Conservation (phyloP, 495 filamentous ascomycete species). For the Chaetomium cochliodes region DNA sequence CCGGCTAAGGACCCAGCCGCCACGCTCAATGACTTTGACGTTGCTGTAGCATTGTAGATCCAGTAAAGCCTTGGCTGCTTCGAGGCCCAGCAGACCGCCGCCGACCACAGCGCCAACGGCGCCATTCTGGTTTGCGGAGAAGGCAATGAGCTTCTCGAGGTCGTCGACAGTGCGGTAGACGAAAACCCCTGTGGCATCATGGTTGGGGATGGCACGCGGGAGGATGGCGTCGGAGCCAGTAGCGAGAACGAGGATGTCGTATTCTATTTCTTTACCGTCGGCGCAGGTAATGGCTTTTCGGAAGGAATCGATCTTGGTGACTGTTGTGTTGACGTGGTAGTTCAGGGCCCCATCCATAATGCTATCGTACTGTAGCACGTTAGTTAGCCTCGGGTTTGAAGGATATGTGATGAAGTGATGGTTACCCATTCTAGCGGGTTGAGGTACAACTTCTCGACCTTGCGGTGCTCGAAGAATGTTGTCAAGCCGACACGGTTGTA, state of each 20-base stretch:
- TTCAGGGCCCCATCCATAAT: slow-evolving; percentile 64
- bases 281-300: slow-evolving; percentile 70
- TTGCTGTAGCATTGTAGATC: slow-evolving; percentile 75
- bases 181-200: slow-evolving; percentile 85
- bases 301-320: slow-evolving; percentile 65
- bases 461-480: slow-evolving; percentile 86
- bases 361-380: slow-evolving; percentile 35
- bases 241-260: slow-evolving; percentile 86
- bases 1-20: slow-evolving; percentile 82
- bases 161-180: slow-evolving; percentile 93
- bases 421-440: slow-evolving; percentile 87
- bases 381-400: background rate
- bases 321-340: slow-evolving; percentile 81
- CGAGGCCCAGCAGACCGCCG: slow-evolving; percentile 85
- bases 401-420: slow-evolving; percentile 11
- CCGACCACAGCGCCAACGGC: slow-evolving; percentile 78
- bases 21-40: slow-evolving; percentile 85
- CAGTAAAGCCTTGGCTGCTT: slow-evolving; percentile 95
- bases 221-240: slow-evolving; percentile 90
- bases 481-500: slow-evolving; percentile 97
- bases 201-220: slow-evolving; percentile 74
- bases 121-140: slow-evolving; percentile 63
- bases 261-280: slow-evolving; percentile 66
- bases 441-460: slow-evolving; percentile 86
- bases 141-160: slow-evolving; percentile 76